Base-by-base conservation (phyloP, 805 yeast genomes). In the Saturnispora diversa region DNA sequence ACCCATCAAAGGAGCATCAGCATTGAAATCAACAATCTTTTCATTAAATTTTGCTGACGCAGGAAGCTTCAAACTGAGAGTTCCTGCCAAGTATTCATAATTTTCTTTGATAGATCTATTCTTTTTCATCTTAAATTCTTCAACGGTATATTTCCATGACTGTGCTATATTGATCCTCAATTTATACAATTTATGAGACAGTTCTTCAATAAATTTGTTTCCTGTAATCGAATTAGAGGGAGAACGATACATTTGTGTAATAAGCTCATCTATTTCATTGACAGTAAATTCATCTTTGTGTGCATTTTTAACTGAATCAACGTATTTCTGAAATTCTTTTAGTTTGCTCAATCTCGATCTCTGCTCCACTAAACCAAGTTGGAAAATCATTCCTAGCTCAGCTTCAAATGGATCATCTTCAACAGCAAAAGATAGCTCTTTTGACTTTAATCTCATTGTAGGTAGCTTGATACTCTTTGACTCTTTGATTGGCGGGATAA, bases 121-220 rank as follows among this genome's bases (percentile, higher is more conserved):
- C 52, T 66, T 57, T 44, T 68, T 59, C 26, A 52, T 46, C 46
- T 64, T 67, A 58, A 68, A 71, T 33, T 69, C 66, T 25, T 66
- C 65, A 5, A 84, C 75, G 37, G 84, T 67, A 19, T 70, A 60
- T 17, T 84, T 71, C 97, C 97, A 88, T 0, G 74, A 68, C 16
- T 62, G 60, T 1, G 72, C 65, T 24, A 69, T 56, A 43, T 69
- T 59, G 32, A 56, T 44, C 22, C 53, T 42, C 15, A 57, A 20
- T 7, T 44, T 46, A 29, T 54, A 39, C 5, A 50, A 27, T 19
- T 53, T 53, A 11, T 40, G 47, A 5, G 40, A 45, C 8, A 45
- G 24, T 9, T 42, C 48, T 3, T 31, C 42, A 5, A 47, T 23
- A 4, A 49, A 11, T 31, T 20, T 10, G 17, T 20, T 5, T 23